Conservation (phyloP, 2,329 filamentous ascomycete genomes). For the Fusarium sp. region DNA sequence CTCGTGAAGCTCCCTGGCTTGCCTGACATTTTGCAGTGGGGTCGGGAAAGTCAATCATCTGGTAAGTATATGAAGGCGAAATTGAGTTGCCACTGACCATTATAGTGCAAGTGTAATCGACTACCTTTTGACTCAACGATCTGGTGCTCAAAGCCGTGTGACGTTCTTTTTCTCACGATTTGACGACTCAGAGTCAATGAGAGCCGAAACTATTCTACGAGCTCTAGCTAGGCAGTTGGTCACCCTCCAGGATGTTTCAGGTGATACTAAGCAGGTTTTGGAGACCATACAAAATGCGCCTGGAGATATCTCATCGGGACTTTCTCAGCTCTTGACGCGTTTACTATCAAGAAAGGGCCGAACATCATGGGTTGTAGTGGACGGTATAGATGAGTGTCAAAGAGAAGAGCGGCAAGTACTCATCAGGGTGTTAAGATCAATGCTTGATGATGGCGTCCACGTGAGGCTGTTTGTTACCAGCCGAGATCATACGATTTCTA, state of each 20-base stretch:
- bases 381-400: not conserved
- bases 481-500: fast-evolving
- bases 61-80: fast-evolving
- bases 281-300: fast-evolving
- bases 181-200: not conserved
- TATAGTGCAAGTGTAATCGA: not conserved
- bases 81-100: fast-evolving
- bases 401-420: fast-evolving
- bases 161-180: not conserved
- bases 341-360: fast-evolving
- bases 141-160: fast-evolving
- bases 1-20: fast-evolving
- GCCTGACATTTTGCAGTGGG: constrained; percentile 25
- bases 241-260: not conserved
- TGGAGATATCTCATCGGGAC: fast-evolving
- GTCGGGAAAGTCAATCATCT: constrained; percentile 39
- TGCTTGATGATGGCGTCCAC: fast-evolving
- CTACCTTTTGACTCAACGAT: not conserved
- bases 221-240: not conserved
- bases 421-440: fast-evolving
- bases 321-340: fast-evolving
- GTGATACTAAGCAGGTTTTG: fast-evolving
- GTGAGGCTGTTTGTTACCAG: fast-evolving
- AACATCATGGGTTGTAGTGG: fast-evolving
- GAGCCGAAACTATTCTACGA: not conserved